Conservation (phyloP, 73 alveolate species). For the Paramecium biaurelia region DNA sequence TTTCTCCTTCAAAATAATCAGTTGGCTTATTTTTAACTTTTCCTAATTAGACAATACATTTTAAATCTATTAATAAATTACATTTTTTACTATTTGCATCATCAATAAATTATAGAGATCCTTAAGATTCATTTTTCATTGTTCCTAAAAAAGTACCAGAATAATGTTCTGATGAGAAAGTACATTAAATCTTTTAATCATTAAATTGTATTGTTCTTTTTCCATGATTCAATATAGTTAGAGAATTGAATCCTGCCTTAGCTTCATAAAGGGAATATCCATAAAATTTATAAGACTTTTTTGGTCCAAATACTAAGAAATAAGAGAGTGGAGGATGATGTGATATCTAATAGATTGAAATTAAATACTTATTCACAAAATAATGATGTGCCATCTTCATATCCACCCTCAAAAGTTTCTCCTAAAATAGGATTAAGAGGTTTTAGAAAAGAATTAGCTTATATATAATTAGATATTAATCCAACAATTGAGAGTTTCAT, state of each 20-base stretch:
- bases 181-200: constrained; percentile 2
- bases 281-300: constrained; percentile 45
- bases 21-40: constrained; percentile 74
- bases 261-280: constrained; percentile 70
- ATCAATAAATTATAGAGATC: constrained; percentile 57
- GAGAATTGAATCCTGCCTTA: constrained; percentile 67
- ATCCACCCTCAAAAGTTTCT: constrained; percentile 95
- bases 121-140: constrained; percentile 67
- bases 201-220: constrained; percentile 52
- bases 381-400: constrained; percentile 91
- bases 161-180: constrained; percentile 65
- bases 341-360: constrained; percentile 57
- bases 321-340: constrained; percentile 95
- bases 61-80: background rate
- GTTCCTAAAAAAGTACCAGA: constrained; percentile 70
- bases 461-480: constrained; percentile 64
- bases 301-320: constrained; percentile 64
- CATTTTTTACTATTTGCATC: constrained; percentile 47
- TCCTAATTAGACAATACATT: constrained; percentile 44
- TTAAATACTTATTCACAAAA: constrained; percentile 85
- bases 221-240: constrained; percentile 60
- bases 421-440: constrained; percentile 98
- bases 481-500: constrained; percentile 68
- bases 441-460: constrained; percentile 69
- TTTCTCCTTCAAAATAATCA: constrained; percentile 87